Base-by-base conservation (phyloP, 208 protist species). In the Porcisia deanei region DNA sequence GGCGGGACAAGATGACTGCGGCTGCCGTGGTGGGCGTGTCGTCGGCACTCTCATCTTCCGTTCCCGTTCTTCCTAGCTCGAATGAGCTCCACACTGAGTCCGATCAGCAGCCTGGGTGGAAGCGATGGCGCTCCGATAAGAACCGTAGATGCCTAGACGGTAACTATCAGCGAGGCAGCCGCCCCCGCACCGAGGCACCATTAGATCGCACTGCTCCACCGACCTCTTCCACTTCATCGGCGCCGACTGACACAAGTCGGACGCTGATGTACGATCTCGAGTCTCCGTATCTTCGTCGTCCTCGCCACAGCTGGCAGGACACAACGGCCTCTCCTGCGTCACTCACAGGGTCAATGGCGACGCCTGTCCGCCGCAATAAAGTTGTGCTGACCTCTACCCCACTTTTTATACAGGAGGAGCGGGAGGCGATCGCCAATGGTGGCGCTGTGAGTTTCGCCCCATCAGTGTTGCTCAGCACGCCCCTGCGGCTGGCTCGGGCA, bases 381-480 rank as follows among this genome's bases (percentile, higher is more conserved):
- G 67, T 83, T 49, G 52, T 88, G n/a, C 81, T 86, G 30, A 82
- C 83, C 3, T 80, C 83, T 4, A 89, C 85, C 2, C 85, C 85
- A 12, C 75, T 53, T 14, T 85, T 89, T 47, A 72, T 88, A 47
- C 78, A 73, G 37, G 77, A 81, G 45, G 67, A 73, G 58, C 39
- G 74, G 20, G 45, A 67, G 4, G 37, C 12, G n/a, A 39, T 5
- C 8, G 41, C 20, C 16, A 22, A 16, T 18, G 63, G 14, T 49
- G 64, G 30, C 43, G 65, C 39, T 20, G 37, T 41, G 34, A 49
- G 6, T 25, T 53, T 14, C 39, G 43, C 0, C 9, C 53, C 34
- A 49, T 73, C 25, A 61, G 67, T 54, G 37, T 22, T 45, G 18
- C n/a, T 55, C 39, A 76, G 65, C 39, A 73, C 70, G 9, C 57